Percentiles rank a stretch among this genome's conserved stretches.
Conservation (phyloP, 345 rosid species). For the Citrus reticulata region DNA sequence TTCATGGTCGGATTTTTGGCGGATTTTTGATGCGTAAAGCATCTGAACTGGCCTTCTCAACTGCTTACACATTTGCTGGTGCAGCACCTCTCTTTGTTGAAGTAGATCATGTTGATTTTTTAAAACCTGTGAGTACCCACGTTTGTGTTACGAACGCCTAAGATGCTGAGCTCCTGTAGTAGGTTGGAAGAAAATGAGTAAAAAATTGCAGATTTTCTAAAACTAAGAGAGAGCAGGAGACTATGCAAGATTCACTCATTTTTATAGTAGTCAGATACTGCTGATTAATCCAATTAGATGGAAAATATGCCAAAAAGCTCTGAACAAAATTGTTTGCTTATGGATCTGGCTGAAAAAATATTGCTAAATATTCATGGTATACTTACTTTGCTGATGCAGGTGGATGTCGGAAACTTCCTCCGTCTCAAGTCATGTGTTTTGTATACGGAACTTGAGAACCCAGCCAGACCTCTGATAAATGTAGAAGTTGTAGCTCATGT, state of each 20-base stretch:
- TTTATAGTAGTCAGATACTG: not conserved
- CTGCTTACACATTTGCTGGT: conserved; percentile 85
- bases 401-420: conserved; percentile 83
- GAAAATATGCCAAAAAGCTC: not conserved
- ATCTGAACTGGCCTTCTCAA: conserved; percentile 78
- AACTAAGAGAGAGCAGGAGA: no score
- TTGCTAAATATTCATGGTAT: not conserved
- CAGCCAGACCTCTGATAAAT: conserved; percentile 57
- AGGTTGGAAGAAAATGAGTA: not conserved
- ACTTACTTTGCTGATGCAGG: conserved; percentile 38
- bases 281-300: not conserved
- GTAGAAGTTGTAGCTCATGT: conserved; percentile 84
- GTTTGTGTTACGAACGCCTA: not conserved
- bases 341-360: not conserved
- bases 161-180: not conserved
- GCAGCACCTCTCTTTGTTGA: conserved; percentile 69
- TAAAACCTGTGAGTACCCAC: conserved; percentile 61
- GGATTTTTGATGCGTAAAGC: conserved; percentile 91
- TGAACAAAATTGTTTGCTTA: not conserved
- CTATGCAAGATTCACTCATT: no score
- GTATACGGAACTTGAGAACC: conserved; percentile 58
- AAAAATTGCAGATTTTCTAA: not conserved
- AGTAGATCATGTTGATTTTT: conserved; percentile 88
- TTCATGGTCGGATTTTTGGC: conserved; percentile 82
- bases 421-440: conserved; percentile 78